phyloP scores from a whole-genome alignment of 2,329 filamentous ascomycete genomes.

The Cladosporium sp. region DNA sequence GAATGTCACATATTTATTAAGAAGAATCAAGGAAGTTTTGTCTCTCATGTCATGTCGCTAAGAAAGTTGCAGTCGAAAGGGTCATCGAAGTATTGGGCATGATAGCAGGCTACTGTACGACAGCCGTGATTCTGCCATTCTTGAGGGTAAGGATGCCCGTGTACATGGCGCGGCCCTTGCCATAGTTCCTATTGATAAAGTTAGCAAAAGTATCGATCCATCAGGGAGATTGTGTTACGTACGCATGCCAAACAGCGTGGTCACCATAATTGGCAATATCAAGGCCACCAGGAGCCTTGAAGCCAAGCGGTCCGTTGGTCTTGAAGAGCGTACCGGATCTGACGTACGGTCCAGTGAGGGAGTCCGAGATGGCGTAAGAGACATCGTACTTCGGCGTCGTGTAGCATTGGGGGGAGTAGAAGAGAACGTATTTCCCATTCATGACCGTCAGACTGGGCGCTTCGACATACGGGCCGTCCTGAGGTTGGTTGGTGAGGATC shows the following conservation, averaged over 20 bases:
- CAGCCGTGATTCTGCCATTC: constrained; percentile 11
- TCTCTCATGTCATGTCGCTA: too few species aligned
- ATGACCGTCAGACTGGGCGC: constrained; percentile 25
- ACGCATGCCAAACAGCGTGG: constrained; percentile 29
- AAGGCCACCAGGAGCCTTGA: constrained; percentile 26
- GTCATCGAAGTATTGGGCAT: too few species aligned
- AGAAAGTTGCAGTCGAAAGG: too few species aligned
- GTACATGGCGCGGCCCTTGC: constrained; percentile 17
- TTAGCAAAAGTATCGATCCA: constrained; percentile 11
- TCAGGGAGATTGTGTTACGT: constrained; percentile 9
- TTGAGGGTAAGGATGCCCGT: constrained; percentile 13
- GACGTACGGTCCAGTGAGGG: constrained; percentile 23
- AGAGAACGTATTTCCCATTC: constrained; percentile 26
- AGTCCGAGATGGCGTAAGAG: constrained; percentile 22
- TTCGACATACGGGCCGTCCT: constrained; percentile 29
- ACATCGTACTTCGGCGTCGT: constrained; percentile 24
- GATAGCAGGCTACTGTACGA: background rate
- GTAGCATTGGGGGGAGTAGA: constrained; percentile 28
- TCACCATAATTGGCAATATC: constrained; percentile 28
- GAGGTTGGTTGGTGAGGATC: constrained; percentile 22
- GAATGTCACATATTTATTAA: too few species aligned
- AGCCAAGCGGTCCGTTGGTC: constrained; percentile 19
- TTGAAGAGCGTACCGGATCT: constrained; percentile 21
- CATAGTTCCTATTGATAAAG: constrained; percentile 12
- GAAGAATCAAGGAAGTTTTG: too few species aligned